phyloP scores from a whole-genome alignment of 352 stramenopile genomes.

The Paralagenidium karlingii region DNA sequence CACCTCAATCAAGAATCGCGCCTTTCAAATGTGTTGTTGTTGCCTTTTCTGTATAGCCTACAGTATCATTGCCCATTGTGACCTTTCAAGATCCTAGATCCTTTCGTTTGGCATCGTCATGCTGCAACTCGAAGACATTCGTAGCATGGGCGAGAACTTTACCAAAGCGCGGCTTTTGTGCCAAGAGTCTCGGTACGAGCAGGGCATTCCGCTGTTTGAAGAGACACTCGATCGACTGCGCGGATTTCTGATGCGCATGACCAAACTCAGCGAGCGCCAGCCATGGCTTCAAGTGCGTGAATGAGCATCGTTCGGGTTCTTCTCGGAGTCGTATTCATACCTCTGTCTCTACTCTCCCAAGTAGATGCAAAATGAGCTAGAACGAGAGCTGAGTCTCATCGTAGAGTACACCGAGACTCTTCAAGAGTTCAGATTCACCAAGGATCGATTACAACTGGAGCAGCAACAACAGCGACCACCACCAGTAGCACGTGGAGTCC shows the following conservation, averaged over 20 bases:
- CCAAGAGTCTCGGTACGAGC: conserved; percentile 47
- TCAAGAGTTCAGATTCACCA: conserved; percentile 42
- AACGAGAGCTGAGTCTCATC: conserved; percentile 68
- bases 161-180: conserved; percentile 43
- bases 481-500: conserved; percentile 3
- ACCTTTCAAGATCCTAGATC: background rate
- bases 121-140: conserved; percentile 51
- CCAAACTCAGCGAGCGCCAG: conserved; percentile 62
- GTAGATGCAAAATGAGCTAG: conserved; percentile 71
- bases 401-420: conserved; percentile 65
- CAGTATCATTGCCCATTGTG: conserved; percentile 1
- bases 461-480: background rate
- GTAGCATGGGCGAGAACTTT: conserved; percentile 51
- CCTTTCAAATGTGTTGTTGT: background rate
- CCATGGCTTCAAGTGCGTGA: conserved; percentile 52
- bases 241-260: conserved; percentile 53
- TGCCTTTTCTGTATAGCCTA: conserved; percentile 6
- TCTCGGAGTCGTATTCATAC: conserved; percentile 1
- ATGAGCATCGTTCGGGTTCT: background rate
- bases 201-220: conserved; percentile 40
- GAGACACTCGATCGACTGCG: conserved; percentile 39
- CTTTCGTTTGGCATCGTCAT: conserved; percentile 2
- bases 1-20: background rate
- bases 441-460: conserved; percentile 14
- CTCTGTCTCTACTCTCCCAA: too few relatives aligned